Evolutionary conservation across 163 green algal species (phyloP).

Genomic region (Chlamydomonas reinhardtii): DNA sequence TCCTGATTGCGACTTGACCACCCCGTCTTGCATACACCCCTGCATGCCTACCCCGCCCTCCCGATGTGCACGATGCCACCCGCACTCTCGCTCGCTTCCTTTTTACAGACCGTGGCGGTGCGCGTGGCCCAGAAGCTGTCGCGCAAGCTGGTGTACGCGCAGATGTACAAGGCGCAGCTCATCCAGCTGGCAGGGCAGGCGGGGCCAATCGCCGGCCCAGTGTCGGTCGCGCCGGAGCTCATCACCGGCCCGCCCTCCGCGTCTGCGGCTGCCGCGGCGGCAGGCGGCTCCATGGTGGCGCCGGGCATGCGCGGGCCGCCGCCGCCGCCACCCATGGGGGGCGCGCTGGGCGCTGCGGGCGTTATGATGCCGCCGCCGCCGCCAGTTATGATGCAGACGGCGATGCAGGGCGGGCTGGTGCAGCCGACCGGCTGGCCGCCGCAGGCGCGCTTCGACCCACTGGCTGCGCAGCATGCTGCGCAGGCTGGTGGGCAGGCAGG

Average conservation of each 20-base stretch:
- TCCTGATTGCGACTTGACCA: too few species aligned
- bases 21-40: too few species aligned
- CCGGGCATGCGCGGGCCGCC: background rate
- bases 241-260: background rate
- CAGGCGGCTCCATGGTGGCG: background rate
- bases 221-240: conserved; percentile 19
- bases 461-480: background rate
- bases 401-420: background rate
- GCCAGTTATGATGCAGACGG: background rate
- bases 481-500: background rate
- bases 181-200: conserved; percentile 42
- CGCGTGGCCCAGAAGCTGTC: conserved; percentile 71
- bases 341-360: background rate
- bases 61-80: too few species aligned
- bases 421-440: background rate
- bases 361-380: background rate
- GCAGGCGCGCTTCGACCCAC: conserved; percentile 12
- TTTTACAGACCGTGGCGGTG: conserved; percentile 64
- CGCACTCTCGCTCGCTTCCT: background rate
- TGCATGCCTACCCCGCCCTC: too few species aligned
- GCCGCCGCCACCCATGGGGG: background rate
- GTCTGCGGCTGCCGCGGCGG: background rate
- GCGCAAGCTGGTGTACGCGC: conserved; percentile 62
- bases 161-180: conserved; percentile 61
- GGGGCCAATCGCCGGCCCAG: background rate